Conservation (phyloP, 257 asterid species). For the Solanum okadae region DNA sequence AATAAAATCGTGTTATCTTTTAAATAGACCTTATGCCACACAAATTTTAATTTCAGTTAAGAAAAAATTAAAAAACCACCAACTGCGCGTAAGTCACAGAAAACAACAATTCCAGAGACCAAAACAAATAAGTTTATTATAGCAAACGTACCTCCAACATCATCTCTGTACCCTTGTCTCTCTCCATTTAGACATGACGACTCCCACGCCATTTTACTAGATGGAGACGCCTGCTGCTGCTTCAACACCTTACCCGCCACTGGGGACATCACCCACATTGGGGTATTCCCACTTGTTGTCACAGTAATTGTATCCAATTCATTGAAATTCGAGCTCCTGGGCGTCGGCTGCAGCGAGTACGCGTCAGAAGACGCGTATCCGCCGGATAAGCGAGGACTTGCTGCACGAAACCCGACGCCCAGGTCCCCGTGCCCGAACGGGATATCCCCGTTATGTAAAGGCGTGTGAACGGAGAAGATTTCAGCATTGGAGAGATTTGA, state of each 20-base stretch:
- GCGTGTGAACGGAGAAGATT: slow-evolving; percentile 51
- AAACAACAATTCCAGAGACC: not conserved
- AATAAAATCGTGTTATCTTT: too few species aligned
- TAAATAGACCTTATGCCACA: too few species aligned
- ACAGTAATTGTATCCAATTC: slow-evolving; percentile 25
- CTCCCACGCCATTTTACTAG: not conserved
- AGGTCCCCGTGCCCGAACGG: slow-evolving; percentile 2
- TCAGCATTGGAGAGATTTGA: slow-evolving; percentile 59
- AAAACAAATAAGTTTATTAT: not conserved
- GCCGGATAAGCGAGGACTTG: slow-evolving; percentile 51
- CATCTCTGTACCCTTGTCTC: not conserved
- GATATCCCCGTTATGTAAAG: slow-evolving; percentile 15
- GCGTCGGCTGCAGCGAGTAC: slow-evolving; percentile 69
- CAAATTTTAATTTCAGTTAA: too few species aligned
- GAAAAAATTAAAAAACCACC: not conserved
- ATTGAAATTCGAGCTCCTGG: slow-evolving; percentile 50
- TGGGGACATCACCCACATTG: slow-evolving; percentile 19
- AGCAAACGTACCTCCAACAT: slow-evolving; percentile 45
- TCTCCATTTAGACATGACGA: not conserved
- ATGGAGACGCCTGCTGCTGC: slow-evolving; percentile 45
- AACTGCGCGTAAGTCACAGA: not conserved
- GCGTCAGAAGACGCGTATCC: slow-evolving; percentile 64
- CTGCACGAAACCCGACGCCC: slow-evolving; percentile 40
- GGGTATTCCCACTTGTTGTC: slow-evolving; percentile 22
- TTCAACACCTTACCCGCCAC: slow-evolving; percentile 20